Conservation (phyloP, 1,284 basidiomycete species). For the Phylloboletellus chloephorus region DNA sequence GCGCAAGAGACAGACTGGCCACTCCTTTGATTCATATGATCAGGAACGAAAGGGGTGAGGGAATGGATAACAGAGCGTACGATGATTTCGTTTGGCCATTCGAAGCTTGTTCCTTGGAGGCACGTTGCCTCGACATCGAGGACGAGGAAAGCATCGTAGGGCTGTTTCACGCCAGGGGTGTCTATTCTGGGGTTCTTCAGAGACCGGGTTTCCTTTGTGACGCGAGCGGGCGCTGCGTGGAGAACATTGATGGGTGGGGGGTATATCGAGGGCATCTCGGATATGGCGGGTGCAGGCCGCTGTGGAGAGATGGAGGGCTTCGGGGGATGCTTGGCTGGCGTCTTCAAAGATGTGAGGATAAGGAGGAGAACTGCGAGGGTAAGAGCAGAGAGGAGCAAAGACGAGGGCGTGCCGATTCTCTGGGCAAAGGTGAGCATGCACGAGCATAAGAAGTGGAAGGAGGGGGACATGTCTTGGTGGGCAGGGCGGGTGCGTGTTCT, state of each 20-base stretch:
- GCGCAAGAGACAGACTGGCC: constrained; percentile 80
- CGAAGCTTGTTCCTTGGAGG: constrained; percentile 54
- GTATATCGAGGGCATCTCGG: constrained; percentile 22
- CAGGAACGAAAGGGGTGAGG: constrained; percentile 25
- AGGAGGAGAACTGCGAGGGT: constrained; percentile 11
- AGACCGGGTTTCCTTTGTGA: constrained; percentile 6
- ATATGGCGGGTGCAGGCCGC: background rate
- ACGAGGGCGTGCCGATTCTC: background rate
- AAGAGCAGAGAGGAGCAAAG: constrained; percentile 4
- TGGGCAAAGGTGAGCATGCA: constrained; percentile 15
- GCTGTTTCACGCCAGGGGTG: constrained; percentile 39
- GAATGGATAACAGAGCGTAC: constrained; percentile 41
- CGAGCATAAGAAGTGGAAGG: background rate
- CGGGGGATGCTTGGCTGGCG: background rate
- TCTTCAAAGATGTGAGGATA: constrained; percentile 1
- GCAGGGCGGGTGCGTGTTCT: constrained; percentile 18
- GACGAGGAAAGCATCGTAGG: constrained; percentile 68
- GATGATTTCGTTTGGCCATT: constrained; percentile 91
- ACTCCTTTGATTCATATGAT: constrained; percentile 53
- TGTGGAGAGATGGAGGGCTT: constrained; percentile 1
- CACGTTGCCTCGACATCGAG: constrained; percentile 93
- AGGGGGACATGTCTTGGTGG: constrained; percentile 5
- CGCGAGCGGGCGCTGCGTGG: constrained; percentile 2
- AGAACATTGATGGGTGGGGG: constrained; percentile 7
- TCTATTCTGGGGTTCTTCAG: constrained; percentile 9